phyloP scores from a whole-genome alignment of 768 basidiomycete genomes.

The Tephrocybe sp. region DNA sequence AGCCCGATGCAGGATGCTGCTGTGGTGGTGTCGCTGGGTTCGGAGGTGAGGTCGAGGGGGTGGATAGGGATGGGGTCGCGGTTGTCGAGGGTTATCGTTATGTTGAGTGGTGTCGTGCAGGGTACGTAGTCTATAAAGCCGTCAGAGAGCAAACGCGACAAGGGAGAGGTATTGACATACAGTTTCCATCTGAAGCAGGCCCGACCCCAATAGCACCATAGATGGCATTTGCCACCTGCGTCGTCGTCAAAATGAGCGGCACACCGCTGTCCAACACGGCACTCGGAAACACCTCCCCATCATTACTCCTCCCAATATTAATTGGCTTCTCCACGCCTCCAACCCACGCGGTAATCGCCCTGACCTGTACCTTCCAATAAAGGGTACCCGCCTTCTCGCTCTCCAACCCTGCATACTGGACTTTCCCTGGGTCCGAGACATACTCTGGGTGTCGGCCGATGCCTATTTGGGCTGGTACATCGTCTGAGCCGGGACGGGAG shows the following conservation, averaged over 20 bases:
- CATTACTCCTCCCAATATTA: conserved; percentile 34
- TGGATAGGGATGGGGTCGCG: conserved; percentile 60
- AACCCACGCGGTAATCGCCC: conserved; percentile 60
- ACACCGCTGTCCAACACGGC: conserved; percentile 76
- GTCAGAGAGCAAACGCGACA: not conserved
- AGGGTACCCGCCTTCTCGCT: conserved; percentile 35
- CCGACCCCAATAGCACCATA: conserved; percentile 70
- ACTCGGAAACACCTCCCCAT: conserved; percentile 45
- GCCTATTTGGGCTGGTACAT: conserved; percentile 57
- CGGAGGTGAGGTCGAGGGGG: conserved; percentile 67
- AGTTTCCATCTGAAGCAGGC: conserved; percentile 59
- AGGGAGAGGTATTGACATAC: conserved; percentile 36
- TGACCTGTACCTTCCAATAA: conserved; percentile 63
- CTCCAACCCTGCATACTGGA: conserved; percentile 49
- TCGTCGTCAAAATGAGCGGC: conserved; percentile 62
- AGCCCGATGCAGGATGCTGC: conserved; percentile 58
- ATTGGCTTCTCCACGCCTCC: conserved; percentile 39
- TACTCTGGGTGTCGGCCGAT: conserved; percentile 67
- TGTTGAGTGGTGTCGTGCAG: conserved; percentile 67
- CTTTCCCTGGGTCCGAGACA: conserved; percentile 48
- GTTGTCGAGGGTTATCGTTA: conserved; percentile 63
- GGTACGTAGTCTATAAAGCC: conserved; percentile 63
- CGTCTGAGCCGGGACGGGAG: conserved; percentile 59
- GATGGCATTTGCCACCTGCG: conserved; percentile 64
- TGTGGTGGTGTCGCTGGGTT: conserved; percentile 39